Base-by-base conservation (phyloP, 1,284 basidiomycete genomes). In the Trichosporon sp. region DNA sequence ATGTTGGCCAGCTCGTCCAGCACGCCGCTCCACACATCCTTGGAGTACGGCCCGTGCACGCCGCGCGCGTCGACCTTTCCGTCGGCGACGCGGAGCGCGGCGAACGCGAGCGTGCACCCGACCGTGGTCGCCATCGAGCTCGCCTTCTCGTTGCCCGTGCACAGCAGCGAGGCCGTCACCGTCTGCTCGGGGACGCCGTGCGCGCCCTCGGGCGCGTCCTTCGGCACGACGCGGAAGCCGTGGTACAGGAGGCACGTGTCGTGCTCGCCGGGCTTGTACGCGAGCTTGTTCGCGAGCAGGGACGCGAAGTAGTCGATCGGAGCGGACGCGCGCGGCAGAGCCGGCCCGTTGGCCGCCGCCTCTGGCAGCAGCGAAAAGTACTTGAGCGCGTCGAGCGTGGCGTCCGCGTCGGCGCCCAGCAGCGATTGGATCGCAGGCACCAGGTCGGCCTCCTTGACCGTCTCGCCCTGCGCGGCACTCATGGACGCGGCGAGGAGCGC, bases 51-150 rank as follows among this genome's bases (percentile, higher is more conserved):
- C 1, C 90, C 89, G 29, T 81, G 84, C 6, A 93, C 92, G 11
- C 91, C 92, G 35, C 89, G 81, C 53, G 85, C 80, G 3, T 75
- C 69, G 6, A 92, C 87, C 34, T 84, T 83, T 0, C 91, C 91
- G 79, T 94, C 91, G 25, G 91, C 82, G 2, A 95, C 86, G 21
- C 86, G 84, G 74, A 91, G 80, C 0, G 92, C 88, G 0, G 92
- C 92, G 76, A 94, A 87, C 2, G 90, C 93, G 18, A 93, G 87
- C 0, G 93, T 93, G 51, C 93, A 83, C 8, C 95, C 95, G 13
- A 98, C 95, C 1, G 92, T 92, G 62, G 89, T 87, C 12, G 93
- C 89, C 95, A 98, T 98, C 1, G 93, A 93, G 0, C 90, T 90
- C 18, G 87, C 88, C 62, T 81, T 78, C 1, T 86, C 77, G 13